These are phyloP conservation scores for Filobasidium uniguttulatum DNA, from an alignment of 1,284 basidiomycete genomes.

Conservation along the genomic window DNA sequence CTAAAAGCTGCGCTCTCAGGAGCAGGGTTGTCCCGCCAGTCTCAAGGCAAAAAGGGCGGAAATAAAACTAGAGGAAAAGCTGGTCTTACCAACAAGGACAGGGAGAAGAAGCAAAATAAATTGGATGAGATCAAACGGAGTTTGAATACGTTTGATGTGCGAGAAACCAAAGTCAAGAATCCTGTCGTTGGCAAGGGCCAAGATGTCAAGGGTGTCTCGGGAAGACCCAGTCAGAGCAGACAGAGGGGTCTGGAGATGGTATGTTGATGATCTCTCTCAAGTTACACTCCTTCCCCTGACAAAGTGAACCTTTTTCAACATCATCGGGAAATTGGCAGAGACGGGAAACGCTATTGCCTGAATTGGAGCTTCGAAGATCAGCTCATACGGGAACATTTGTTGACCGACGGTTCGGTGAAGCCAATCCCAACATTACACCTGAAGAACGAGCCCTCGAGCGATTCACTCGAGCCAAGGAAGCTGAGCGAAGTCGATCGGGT, in stretches of 20 bases:
- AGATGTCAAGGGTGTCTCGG: conserved; percentile 59
- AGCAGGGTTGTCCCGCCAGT: conserved; percentile 55
- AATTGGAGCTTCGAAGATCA: conserved; percentile 55
- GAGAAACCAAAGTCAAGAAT: conserved; percentile 81
- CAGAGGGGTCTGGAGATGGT: conserved; percentile 83
- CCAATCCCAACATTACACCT: conserved; percentile 71
- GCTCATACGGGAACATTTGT: conserved; percentile 74
- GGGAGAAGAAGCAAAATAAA: conserved; percentile 61
- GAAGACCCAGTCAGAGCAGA: conserved; percentile 72
- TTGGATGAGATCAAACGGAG: conserved; percentile 69
- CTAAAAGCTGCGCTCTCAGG: conserved; percentile 68
- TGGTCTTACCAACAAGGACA: conserved; percentile 52
- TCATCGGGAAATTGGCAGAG: conserved; percentile 41
- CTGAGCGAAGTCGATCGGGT: conserved; percentile 43
- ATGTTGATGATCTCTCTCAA: too few species aligned
- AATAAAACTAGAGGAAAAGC: conserved; percentile 48
- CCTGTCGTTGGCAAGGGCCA: conserved; percentile 70
- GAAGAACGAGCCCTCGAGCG: conserved; percentile 97
- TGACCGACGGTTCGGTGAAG: conserved; percentile 93
- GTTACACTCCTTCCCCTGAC: background rate
- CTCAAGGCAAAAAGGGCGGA: conserved; percentile 29
- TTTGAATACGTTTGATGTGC: conserved; percentile 87
- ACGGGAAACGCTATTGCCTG: conserved; percentile 74
- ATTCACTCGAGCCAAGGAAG: conserved; percentile 78
- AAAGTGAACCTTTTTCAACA: background rate